phyloP scores from a whole-genome alignment of 495 filamentous ascomycete species.

The Wilcoxina mikolae region DNA sequence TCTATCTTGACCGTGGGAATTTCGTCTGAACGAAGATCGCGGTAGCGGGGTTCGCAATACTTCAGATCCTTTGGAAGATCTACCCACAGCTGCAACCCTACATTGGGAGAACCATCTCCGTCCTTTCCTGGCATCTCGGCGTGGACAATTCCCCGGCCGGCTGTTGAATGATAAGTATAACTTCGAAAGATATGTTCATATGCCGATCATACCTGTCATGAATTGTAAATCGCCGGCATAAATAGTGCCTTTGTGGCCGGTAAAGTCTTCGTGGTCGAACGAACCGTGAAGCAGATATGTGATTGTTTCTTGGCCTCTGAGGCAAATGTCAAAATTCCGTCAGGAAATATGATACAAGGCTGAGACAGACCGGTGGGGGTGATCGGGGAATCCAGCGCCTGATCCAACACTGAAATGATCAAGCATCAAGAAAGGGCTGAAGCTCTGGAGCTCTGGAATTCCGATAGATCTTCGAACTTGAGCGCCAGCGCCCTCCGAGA shows the following conservation, averaged over 20 bases:
- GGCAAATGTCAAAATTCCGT: not conserved
- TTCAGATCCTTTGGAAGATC: constrained; percentile 74
- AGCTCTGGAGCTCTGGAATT: constrained; percentile 65
- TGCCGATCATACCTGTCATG: constrained; percentile 51
- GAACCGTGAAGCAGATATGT: constrained; percentile 75
- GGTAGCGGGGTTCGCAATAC: constrained; percentile 77
- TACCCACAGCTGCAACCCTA: constrained; percentile 91
- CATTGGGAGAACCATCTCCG: constrained; percentile 56
- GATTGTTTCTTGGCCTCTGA: constrained; percentile 60
- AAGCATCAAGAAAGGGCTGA: constrained; percentile 93
- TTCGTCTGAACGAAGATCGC: constrained; percentile 62
- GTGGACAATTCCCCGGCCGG: constrained; percentile 83
- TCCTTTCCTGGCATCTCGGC: constrained; percentile 89
- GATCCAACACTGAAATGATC: constrained; percentile 77
- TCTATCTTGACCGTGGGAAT: constrained; percentile 58
- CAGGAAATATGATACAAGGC: constrained; percentile 1
- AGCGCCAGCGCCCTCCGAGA: constrained; percentile 80
- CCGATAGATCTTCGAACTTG: constrained; percentile 80
- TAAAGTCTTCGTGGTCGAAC: constrained; percentile 92
- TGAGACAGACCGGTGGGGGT: constrained; percentile 44
- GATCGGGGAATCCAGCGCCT: constrained; percentile 79
- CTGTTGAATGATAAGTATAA: constrained; percentile 23
- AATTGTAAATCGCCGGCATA: constrained; percentile 80
- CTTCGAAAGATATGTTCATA: not conserved
- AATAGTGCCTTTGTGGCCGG: constrained; percentile 76